Conservation (phyloP, 169 alveolate genomes). For the Babesia caballi region DNA sequence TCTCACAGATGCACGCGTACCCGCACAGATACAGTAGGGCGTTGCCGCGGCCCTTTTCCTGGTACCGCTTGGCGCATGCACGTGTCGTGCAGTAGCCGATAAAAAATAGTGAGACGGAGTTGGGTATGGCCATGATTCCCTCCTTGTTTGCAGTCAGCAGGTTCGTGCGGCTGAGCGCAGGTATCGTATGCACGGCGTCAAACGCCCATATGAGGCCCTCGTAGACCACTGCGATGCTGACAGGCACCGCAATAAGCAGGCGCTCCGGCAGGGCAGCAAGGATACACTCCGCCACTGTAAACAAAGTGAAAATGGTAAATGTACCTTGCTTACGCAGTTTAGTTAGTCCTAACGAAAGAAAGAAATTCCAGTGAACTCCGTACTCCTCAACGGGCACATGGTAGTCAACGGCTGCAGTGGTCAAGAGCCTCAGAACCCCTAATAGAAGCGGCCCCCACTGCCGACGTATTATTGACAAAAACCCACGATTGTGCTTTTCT, state of each 20-base stretch:
- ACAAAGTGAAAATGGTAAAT: neutral
- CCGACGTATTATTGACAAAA: constrained; percentile 1
- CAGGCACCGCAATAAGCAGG: neutral
- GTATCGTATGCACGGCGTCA: neutral
- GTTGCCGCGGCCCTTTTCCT: neutral
- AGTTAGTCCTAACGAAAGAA: constrained; percentile 32
- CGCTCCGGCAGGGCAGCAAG: neutral
- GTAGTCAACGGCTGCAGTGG: constrained; percentile 24
- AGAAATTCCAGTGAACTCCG: constrained; percentile 60
- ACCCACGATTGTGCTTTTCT: constrained; percentile 1
- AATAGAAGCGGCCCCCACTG: constrained; percentile 26
- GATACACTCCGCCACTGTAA: constrained; percentile 19
- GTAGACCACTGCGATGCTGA: constrained; percentile 8
- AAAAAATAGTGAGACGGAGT: constrained; percentile 15
- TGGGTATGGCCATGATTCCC: constrained; percentile 46
- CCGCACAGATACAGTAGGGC: neutral
- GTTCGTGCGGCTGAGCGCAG: neutral
- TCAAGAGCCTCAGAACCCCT: constrained; percentile 23
- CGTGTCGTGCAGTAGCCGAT: constrained; percentile 8
- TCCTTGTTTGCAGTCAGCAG: constrained; percentile 47
- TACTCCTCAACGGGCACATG: constrained; percentile 49
- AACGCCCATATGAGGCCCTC: constrained; percentile 10
- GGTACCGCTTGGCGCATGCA: neutral
- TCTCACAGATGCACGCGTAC: no score
- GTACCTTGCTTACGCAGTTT: constrained; percentile 37